A percentile compares a stretch with the other conserved stretches of the same genome.
Evolutionary conservation across 495 filamentous ascomycete species (phyloP).

Genomic region (Mytilinidion resinicola): DNA sequence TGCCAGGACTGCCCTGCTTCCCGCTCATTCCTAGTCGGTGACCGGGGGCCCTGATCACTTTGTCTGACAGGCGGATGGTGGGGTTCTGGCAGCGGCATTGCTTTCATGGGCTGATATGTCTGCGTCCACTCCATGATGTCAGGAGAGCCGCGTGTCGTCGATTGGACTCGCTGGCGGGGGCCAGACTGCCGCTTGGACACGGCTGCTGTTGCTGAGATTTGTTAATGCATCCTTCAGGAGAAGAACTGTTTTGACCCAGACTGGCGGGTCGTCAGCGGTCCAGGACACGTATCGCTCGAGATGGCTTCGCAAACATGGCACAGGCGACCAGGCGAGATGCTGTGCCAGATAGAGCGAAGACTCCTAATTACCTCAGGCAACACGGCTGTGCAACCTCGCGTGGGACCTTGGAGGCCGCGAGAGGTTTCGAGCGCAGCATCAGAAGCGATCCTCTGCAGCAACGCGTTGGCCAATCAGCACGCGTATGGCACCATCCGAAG

Average conservation of each 20-base stretch:
- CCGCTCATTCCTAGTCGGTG: constrained; percentile 19
- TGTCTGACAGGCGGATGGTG: constrained; percentile 2
- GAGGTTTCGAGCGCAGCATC: neutral
- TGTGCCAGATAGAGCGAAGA: neutral
- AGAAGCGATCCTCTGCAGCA: neutral
- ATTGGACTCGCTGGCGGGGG: no score
- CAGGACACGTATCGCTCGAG: neutral
- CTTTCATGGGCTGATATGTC: constrained; percentile 1
- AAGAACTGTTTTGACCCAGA: neutral
- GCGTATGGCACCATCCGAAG: neutral
- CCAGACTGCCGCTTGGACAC: no score
- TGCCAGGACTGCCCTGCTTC: constrained; percentile 25
- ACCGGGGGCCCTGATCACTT: neutral
- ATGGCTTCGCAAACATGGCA: constrained; percentile 1
- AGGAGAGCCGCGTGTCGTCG: neutral
- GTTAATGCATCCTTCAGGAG: neutral
- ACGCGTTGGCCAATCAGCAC: neutral
- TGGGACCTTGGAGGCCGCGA: neutral
- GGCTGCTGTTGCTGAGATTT: no score
- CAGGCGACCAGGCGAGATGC: neutral
- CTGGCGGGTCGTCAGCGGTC: neutral
- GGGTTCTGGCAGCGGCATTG: neutral
- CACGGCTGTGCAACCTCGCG: constrained; percentile 4
- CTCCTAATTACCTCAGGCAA: neutral
- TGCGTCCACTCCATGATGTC: constrained; percentile 1